phyloP scores from a whole-genome alignment of 2,329 filamentous ascomycete genomes.

The Cucurbitaria berberidis region DNA sequence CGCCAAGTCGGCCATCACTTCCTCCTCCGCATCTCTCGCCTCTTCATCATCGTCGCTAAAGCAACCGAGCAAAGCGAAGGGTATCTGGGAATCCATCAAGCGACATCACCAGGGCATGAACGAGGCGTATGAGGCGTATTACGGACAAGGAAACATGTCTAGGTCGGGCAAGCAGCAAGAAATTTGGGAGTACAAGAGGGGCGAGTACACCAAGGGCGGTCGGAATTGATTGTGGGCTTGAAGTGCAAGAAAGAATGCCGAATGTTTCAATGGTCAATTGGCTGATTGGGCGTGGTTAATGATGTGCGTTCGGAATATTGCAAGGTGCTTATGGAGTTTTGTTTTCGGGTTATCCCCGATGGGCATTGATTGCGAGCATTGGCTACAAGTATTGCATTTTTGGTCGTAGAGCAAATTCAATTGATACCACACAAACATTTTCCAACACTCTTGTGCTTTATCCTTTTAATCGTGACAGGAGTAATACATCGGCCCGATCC shows the following conservation, averaged over 20 bases:
- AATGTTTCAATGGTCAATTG: not conserved
- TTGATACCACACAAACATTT: not conserved
- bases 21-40: constrained; percentile 6
- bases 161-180: constrained; percentile 4
- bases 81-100: constrained; percentile 25
- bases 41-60: constrained; percentile 4
- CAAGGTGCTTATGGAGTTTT: not conserved
- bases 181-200: constrained; percentile 26
- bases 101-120: constrained; percentile 29
- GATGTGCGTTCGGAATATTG: not conserved
- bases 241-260: not conserved
- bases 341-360: not conserved
- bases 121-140: constrained; percentile 26
- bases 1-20: constrained; percentile 11
- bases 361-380: not conserved
- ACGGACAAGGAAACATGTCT: constrained; percentile 18
- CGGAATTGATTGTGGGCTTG: not conserved
- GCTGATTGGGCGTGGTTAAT: not conserved
- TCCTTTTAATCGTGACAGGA: too few relatives aligned
- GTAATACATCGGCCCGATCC: too few relatives aligned
- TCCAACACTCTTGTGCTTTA: not conserved
- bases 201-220: constrained; percentile 18
- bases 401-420: too few relatives aligned
- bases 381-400: not conserved
- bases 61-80: constrained; percentile 6